Evolutionary conservation across 225 moss, liverwort and hornwort species (phyloP).

Genomic region (Sphagnum tenellum): DNA sequence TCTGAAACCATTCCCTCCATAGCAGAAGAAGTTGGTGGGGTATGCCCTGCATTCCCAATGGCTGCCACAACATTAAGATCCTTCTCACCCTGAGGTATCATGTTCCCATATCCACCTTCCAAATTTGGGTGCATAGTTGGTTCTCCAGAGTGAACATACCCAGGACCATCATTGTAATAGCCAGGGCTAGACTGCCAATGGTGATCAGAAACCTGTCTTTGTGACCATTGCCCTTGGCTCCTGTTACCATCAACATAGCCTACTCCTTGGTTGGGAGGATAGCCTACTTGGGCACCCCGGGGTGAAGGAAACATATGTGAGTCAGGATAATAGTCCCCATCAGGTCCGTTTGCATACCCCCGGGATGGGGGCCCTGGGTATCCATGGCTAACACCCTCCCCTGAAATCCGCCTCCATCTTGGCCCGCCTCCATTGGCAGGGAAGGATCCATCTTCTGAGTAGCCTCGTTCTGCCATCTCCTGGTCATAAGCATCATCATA

Average conservation of each 20-base stretch:
- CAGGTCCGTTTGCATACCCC: slow-evolving; percentile 32
- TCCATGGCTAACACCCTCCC: slow-evolving; percentile 24
- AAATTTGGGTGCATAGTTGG: not conserved
- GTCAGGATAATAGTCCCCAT: slow-evolving; percentile 2
- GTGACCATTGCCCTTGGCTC: slow-evolving; percentile 29
- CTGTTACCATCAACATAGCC: slow-evolving; percentile 3
- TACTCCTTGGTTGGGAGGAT: slow-evolving; percentile 14
- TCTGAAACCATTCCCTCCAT: slow-evolving; percentile 2
- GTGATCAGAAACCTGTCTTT: slow-evolving; percentile 46
- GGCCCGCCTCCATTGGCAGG: slow-evolving; percentile 13
- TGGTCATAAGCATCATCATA: slow-evolving; percentile 34
- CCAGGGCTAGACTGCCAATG: slow-evolving; percentile 47
- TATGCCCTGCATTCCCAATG: not conserved
- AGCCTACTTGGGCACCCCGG: slow-evolving; percentile 3
- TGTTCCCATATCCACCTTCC: too few species aligned
- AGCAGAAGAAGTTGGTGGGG: not conserved
- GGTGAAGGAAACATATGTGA: slow-evolving; percentile 7
- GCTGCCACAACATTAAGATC: not conserved
- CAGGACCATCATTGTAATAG: slow-evolving; percentile 20
- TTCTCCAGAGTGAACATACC: slow-evolving; percentile 9
- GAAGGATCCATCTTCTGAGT: slow-evolving; percentile 19
- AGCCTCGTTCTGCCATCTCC: slow-evolving; percentile 16
- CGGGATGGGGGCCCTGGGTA: slow-evolving; percentile 13
- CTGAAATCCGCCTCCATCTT: slow-evolving; percentile 11
- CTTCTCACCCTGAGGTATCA: too few species aligned